A percentile compares a stretch with the other conserved stretches of the same genome.
These are phyloP conservation scores for Alternaria metachromatica DNA, from an alignment of 2,329 filamentous ascomycete species.

Conservation along the genomic window DNA sequence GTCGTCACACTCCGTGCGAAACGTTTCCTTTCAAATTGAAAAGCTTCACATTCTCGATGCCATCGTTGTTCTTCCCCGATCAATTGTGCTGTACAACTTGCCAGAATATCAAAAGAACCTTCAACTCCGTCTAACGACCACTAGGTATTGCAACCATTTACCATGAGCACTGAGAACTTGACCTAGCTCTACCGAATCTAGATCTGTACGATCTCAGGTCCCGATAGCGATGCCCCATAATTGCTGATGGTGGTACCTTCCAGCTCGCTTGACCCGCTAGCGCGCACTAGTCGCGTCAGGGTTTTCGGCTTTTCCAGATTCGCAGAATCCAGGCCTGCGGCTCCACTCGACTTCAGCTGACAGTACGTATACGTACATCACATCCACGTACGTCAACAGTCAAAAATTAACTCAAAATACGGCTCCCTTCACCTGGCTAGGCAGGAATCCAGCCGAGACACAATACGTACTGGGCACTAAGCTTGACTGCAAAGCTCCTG, in stretches of 20 bases:
- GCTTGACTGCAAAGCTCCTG: constrained; percentile 15
- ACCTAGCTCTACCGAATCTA: not conserved
- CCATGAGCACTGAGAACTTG: not conserved
- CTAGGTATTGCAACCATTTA: not conserved
- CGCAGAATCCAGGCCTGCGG: constrained; percentile 16
- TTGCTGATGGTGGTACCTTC: constrained; percentile 6
- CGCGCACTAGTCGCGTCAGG: constrained; percentile 25
- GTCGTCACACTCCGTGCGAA: not conserved
- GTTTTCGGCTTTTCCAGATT: constrained; percentile 24
- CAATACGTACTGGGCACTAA: not conserved
- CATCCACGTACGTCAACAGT: constrained; percentile 10
- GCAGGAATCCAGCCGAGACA: not conserved
- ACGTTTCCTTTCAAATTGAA: not conserved
- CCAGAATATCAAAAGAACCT: not conserved
- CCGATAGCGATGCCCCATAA: not conserved
- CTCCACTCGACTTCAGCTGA: constrained; percentile 18
- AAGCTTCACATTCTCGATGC: not conserved
- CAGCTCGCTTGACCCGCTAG: constrained; percentile 28
- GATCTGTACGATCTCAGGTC: not conserved
- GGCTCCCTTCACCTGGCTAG: not conserved
- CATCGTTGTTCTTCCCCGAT: not conserved
- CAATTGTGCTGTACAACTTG: not conserved
- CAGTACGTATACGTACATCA: constrained; percentile 6
- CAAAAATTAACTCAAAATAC: not conserved
- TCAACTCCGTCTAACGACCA: not conserved